These are phyloP conservation scores for Nicotiana rustica DNA, from an alignment of 305 asterid species.

Conservation along the genomic window DNA sequence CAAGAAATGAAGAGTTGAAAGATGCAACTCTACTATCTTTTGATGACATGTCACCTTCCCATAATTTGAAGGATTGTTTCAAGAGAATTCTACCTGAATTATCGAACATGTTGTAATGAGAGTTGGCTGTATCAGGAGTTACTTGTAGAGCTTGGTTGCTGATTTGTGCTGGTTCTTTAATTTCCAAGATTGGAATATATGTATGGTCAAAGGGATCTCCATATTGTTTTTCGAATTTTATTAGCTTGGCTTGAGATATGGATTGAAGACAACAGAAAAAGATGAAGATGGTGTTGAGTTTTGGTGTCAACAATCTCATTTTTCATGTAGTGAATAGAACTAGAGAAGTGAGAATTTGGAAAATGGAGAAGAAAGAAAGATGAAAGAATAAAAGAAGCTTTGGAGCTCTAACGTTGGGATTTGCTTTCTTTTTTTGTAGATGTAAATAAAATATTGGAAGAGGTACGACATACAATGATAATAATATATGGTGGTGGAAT, in stretches of 20 bases:
- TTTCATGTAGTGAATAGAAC: conserved; percentile 16
- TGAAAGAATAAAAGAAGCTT: not conserved
- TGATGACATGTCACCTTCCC: conserved; percentile 43
- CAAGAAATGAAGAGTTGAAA: conserved; percentile 80
- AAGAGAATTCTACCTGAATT: conserved; percentile 61
- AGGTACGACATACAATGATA: not conserved
- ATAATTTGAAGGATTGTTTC: conserved; percentile 54
- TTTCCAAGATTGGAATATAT: conserved; percentile 34
- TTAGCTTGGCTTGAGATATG: conserved; percentile 4
- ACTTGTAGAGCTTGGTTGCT: conserved; percentile 67
- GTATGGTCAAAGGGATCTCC: conserved; percentile 37
- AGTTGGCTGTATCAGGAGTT: conserved; percentile 59
- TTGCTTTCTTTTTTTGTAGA: not conserved
- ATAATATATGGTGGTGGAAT: not conserved
- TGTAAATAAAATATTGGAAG: not conserved
- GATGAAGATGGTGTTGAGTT: conserved; percentile 27
- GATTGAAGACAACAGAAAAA: conserved; percentile 10
- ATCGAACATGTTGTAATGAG: conserved; percentile 18
- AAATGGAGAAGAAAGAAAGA: not conserved
- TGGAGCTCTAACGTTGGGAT: not conserved
- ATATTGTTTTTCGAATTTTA: conserved; percentile 28
- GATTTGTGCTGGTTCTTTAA: conserved; percentile 45
- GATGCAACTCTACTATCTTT: conserved; percentile 36
- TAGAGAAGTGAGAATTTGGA: not conserved
- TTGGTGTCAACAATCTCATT: conserved; percentile 28